A percentile compares a stretch with the other conserved stretches of the same genome.
Conservation (phyloP, 2,329 filamentous ascomycete genomes). For the Fusarium piperis region DNA sequence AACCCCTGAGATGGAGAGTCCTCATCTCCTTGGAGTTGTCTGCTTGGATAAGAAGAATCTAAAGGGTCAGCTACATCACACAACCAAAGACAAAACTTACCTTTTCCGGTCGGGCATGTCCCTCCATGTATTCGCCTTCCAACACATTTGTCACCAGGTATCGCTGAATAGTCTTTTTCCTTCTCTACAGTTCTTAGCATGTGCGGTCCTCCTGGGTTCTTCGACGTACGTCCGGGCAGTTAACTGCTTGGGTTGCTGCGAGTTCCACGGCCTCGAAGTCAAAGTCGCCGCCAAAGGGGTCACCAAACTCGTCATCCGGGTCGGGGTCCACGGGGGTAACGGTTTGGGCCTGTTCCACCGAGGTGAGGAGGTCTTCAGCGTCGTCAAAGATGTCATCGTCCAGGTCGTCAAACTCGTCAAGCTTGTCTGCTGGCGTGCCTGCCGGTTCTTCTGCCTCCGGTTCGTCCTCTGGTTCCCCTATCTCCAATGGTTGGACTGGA, state of each 20-base stretch:
- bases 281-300: conserved; percentile 72
- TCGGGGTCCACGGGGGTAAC: conserved; percentile 11
- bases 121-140: conserved; percentile 74
- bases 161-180: conserved; percentile 83
- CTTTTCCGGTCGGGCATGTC: conserved; percentile 74
- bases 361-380: conserved; percentile 49
- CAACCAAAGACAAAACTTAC: conserved; percentile 55
- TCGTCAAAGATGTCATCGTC: conserved; percentile 69
- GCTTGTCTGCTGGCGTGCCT: not conserved
- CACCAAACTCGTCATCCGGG: conserved; percentile 49
- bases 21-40: conserved; percentile 74
- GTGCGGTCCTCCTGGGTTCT: conserved; percentile 39
- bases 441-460: not conserved
- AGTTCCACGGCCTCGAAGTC: conserved; percentile 83
- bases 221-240: conserved; percentile 52
- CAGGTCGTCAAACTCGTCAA: conserved; percentile 72
- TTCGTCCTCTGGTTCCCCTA: not conserved
- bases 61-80: conserved; percentile 28
- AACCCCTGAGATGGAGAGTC: conserved; percentile 80
- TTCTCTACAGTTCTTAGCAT: conserved; percentile 76
- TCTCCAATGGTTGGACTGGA: not conserved
- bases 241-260: conserved; percentile 74
- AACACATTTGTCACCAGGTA: conserved; percentile 83
- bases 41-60: conserved; percentile 85
- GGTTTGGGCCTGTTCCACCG: conserved; percentile 27